These are phyloP conservation scores for Lyophyllum semitale DNA, from an alignment of 768 basidiomycete species.

Conservation along the genomic window DNA sequence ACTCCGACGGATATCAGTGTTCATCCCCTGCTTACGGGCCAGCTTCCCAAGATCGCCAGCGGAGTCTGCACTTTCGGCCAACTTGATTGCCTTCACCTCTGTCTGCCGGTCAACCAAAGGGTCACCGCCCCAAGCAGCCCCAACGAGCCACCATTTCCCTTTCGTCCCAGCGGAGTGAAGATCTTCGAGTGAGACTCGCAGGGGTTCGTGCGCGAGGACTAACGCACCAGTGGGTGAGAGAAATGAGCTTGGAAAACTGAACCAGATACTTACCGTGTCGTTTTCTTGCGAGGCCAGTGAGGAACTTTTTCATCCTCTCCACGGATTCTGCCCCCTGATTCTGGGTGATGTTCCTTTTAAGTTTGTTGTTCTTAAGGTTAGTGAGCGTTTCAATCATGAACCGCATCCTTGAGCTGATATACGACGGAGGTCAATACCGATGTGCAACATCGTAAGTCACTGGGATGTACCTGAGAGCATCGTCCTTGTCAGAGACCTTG, in stretches of 20 bases:
- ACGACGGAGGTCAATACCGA: slow-evolving; percentile 1
- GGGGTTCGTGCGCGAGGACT: slow-evolving; percentile 85
- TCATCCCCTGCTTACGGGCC: slow-evolving; percentile 97
- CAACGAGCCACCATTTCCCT: slow-evolving; percentile 99
- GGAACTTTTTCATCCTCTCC: slow-evolving; percentile 86
- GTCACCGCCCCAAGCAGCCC: slow-evolving; percentile 93
- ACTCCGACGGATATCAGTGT: slow-evolving; percentile 89
- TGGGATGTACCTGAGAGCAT: slow-evolving; percentile 48
- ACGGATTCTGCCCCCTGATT: slow-evolving; percentile 77
- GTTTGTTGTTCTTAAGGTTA: slow-evolving; percentile 91
- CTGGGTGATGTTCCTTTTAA: slow-evolving; percentile 62
- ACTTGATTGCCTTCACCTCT: slow-evolving; percentile 25
- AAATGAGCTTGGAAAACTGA: background rate
- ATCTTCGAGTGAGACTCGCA: slow-evolving; percentile 85
- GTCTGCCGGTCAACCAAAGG: slow-evolving; percentile 77
- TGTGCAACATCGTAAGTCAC: background rate
- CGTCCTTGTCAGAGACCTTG: slow-evolving; percentile 57
- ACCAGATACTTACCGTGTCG: slow-evolving; percentile 55
- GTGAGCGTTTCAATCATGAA: slow-evolving; percentile 96
- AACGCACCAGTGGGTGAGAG: background rate
- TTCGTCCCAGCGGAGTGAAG: slow-evolving; percentile 79
- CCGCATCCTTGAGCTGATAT: slow-evolving; percentile 76
- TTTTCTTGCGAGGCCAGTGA: slow-evolving; percentile 74
- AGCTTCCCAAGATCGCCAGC: slow-evolving; percentile 62
- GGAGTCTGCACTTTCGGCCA: slow-evolving; percentile 23